Base-by-base conservation (phyloP, 106 monocot species). In the Chionographis japonica region DNA sequence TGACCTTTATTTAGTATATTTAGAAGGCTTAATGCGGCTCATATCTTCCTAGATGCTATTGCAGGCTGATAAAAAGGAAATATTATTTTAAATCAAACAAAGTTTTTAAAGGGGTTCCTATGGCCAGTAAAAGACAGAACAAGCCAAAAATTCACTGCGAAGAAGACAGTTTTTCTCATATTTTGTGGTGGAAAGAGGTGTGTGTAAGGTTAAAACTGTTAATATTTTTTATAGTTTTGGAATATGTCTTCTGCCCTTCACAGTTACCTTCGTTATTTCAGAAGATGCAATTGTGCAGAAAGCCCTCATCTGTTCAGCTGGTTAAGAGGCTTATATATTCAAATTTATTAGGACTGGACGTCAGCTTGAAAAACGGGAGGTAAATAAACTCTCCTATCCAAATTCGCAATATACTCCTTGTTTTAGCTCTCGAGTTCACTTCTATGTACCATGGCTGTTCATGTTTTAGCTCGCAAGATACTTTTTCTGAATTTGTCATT, bases 171-270 rank as follows among this genome's bases (percentile, higher is more conserved):
- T 63, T 80, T 53, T 72, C 84, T 52, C 84, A 92, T 69, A 86
- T 97, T 53, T 37, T 66, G 18, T 97, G 95, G 92, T 97, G 95
- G 95, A 97, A 83, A 74, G 92, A 97, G 86, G 95, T 92, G 15
- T 27, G 57, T 46, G 37, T 19, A 15, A 57, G 11, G 42, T 40
- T 39, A 51, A 50, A 4, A 14, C 7, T 9, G 2, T 53, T 10
- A 2, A 4, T 38, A n/a, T 13, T 3, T 3, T 54, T 68, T 52
- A 18, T 11, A 1, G 4, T 40, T 8, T 58, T 39, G 42, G 43
- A 35, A 15, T 43, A 56, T 40, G 12, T 64, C 18, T 53, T 57
- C 35, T 57, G 10, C 12, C 9, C 19, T 54, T 59, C 9, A 12
- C 13, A 69, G 14, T 52, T 52, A 51, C 56, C 40, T 36, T 76